Base-by-base conservation (phyloP, 2,329 filamentous ascomycete species). In the Colletotrichum noveboracense region DNA sequence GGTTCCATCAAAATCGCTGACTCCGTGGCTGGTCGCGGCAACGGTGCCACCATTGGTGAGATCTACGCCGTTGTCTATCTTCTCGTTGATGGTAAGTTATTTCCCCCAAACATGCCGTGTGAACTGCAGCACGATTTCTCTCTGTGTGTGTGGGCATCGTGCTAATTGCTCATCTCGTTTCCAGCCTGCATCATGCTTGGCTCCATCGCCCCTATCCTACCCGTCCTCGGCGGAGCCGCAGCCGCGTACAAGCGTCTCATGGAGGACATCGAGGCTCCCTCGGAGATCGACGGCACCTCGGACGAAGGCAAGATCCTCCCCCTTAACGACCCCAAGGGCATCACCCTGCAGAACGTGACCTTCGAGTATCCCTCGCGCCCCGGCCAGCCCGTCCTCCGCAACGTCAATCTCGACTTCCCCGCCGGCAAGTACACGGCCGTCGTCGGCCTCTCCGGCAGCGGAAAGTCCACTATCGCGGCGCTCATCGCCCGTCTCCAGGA, bases 171-270 rank as follows among this genome's bases (percentile, higher is more conserved):
- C 52, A 43, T 55, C 26, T 67, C 36, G 73, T 82, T 18, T 66
- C 58, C 77, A 83, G 83, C 90, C 26, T 89, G 89, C 4, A 88
- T 92, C 62, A 88, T 92, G 28, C 85, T 93, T 21, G 89, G 91
- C 34, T 87, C 89, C 73, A 89, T 92, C 70, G 90, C 90, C 2
- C 91, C 91, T 0, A 89, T 92, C 70, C 83, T 93, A 13, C 89
- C 91, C 61, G 87, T 90, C 10, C 89, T 93, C 72, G 88, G 88
- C 9, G 85, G 88, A 56, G 91, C 91, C 3, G 87, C 89, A 3
- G 85, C 89, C 14, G 82, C 91, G 0, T 93, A 88, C 78, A 82
- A 88, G 62, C 90, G 91, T 55, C 82, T 93, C 21, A 85, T 85
- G 38, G 83, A 86, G 28, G 90, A 91, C 66, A 90, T 93, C 48